phyloP scores from a whole-genome alignment of 2,329 filamentous ascomycete genomes.

The Aureobasidium melanogenum region DNA sequence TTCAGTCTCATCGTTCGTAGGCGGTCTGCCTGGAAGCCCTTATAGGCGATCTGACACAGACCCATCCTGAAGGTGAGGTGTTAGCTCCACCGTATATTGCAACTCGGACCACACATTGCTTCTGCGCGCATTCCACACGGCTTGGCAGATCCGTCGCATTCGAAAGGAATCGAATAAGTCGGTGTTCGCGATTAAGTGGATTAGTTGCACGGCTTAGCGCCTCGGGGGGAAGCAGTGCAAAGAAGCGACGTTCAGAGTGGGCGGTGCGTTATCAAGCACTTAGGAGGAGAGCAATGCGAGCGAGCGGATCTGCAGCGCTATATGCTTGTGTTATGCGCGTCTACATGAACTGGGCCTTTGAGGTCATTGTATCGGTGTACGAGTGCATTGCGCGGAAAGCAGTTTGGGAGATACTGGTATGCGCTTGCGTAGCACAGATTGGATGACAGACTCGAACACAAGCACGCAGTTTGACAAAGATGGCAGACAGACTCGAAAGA shows the following conservation, averaged over 20 bases:
- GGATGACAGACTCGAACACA: not conserved
- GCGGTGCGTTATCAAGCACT: not conserved
- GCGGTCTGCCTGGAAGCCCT: not conserved
- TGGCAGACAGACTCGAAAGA: not conserved
- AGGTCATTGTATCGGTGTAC: conserved; percentile 8
- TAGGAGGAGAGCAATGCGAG: not conserved
- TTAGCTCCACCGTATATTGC: conserved; percentile 4
- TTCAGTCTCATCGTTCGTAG: not conserved
- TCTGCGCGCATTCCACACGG: conserved; percentile 7
- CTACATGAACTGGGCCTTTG: not conserved
- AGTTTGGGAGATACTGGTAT: conserved; percentile 4
- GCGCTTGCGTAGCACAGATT: conserved; percentile 6
- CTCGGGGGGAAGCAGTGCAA: not conserved
- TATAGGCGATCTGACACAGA: conserved; percentile 2
- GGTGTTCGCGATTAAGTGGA: conserved; percentile 1
- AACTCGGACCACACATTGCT: conserved; percentile 7
- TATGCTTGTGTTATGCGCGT: conserved; percentile 6
- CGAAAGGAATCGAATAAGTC: not conserved
- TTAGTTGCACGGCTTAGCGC: not conserved
- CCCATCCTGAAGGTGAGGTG: conserved; percentile 1
- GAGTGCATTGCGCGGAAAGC: not conserved
- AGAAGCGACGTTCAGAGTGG: not conserved
- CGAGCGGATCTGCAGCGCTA: conserved; percentile 10
- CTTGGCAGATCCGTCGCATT: conserved; percentile 1
- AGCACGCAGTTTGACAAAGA: not conserved